Percentiles rank a stretch among this genome's conserved stretches.
phyloP scores from a whole-genome alignment of 2,329 filamentous ascomycete genomes.

The Trichophyton rubrum region DNA sequence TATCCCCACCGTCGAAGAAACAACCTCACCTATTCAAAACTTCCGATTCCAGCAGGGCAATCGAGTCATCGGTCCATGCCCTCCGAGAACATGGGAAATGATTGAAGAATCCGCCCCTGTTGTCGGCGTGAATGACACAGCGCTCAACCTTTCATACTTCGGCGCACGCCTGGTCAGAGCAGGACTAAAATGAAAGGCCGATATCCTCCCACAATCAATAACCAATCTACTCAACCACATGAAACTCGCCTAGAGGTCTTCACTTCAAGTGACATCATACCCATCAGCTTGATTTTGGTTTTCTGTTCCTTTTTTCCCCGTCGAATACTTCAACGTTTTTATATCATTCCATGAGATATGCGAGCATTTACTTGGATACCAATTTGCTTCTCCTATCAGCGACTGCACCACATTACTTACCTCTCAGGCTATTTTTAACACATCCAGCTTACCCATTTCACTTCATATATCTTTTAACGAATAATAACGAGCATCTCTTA shows the following conservation, averaged over 20 bases:
- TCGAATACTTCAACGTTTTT: neutral
- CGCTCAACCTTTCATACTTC: slow-evolving; percentile 32
- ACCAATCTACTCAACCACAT: neutral
- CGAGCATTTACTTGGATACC: slow-evolving; percentile 1
- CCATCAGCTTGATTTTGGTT: neutral
- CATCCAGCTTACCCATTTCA: neutral
- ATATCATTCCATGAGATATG: neutral
- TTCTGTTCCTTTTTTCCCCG: too few species aligned
- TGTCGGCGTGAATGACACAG: slow-evolving; percentile 34
- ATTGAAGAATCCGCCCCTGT: slow-evolving; percentile 35
- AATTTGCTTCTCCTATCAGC: neutral
- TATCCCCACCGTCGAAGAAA: slow-evolving; percentile 9
- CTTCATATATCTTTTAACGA: neutral
- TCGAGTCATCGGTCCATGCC: slow-evolving; percentile 24
- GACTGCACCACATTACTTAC: neutral
- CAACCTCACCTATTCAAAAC: slow-evolving; percentile 19
- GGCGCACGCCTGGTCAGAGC: slow-evolving; percentile 23
- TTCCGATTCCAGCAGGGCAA: slow-evolving; percentile 29
- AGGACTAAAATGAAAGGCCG: neutral
- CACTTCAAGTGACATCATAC: neutral
- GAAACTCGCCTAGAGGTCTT: neutral
- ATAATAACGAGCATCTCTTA: neutral
- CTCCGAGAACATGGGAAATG: slow-evolving; percentile 33
- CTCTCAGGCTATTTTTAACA: neutral
- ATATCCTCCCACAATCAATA: neutral